Evolutionary conservation across 2,329 filamentous ascomycete genomes (phyloP), one percentile per base, ranked within the genome.

Genomic region (Talaromyces atroroseus): DNA sequence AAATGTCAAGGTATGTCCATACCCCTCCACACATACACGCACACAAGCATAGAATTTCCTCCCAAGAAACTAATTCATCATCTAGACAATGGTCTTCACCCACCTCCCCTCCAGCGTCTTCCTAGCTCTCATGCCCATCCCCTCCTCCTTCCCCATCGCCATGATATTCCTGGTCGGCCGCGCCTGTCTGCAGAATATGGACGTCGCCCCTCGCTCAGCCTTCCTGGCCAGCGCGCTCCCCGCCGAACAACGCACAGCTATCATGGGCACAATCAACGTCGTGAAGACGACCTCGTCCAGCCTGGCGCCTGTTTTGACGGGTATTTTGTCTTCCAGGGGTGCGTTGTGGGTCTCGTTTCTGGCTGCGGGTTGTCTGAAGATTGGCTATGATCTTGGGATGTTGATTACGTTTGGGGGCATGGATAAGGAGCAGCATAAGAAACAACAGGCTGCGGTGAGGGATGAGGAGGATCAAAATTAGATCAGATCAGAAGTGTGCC

Each of bases 21-120:
- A 65, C 7, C 65, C 65, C 24, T 55, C 36, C 48, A 23, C 11
- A 1, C 1, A 18, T 14, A 42, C 2, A 52, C 14, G 21, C 16
- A 23, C 18, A 11, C 7, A 14, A 26, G 32, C 24, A 49, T 10
- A 3, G 14, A 49, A 34, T n/a, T n/a, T n/a, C n/a, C n/a, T n/a
- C n/a, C n/a, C n/a, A 34, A 14, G n/a, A 23, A 24, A 24, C 32
- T 40, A 23, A 45, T 10, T 10, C 11, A 21, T 63, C 4, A 21
- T 63, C 4, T 59, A 84, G 76, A 89, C 86, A 1, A 90, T 90
- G 87, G 85, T 88, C 8, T 87, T 88, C 64, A 89, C 86, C 0
- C 86, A 90, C 62, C 74, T 90, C 0, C 87, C 87, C 0, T 88
- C 85, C 0, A 77, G 86, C 7, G 70, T 89, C 24, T 85, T 84